These are phyloP conservation scores for Cercis canadensis DNA, from an alignment of 306 rosid species.

Conservation along the genomic window DNA sequence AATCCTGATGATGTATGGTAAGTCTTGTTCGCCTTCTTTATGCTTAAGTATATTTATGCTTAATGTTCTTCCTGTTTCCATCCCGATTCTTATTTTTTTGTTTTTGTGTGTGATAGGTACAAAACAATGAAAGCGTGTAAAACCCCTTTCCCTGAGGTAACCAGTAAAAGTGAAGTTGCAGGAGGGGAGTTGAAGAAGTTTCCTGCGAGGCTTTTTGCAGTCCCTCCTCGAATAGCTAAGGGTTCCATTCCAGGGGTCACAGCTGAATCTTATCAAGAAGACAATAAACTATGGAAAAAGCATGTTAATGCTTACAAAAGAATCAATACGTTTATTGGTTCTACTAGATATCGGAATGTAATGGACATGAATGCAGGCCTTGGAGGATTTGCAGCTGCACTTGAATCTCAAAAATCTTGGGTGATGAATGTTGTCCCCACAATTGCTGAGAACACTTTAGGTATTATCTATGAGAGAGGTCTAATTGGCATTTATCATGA, in stretches of 20 bases:
- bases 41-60: too few relatives aligned
- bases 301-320: slow-evolving; percentile 67
- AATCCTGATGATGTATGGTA: too few relatives aligned
- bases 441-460: slow-evolving; percentile 61
- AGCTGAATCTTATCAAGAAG: slow-evolving; percentile 55
- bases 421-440: slow-evolving; percentile 79
- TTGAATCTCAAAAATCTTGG: slow-evolving; percentile 61
- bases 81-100: background rate
- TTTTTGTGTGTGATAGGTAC: slow-evolving; percentile 52
- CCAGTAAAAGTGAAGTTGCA: slow-evolving; percentile 43
- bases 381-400: slow-evolving; percentile 80
- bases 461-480: slow-evolving; percentile 90
- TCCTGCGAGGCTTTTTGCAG: slow-evolving; percentile 64
- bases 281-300: slow-evolving; percentile 70
- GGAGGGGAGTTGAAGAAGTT: slow-evolving; percentile 60
- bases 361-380: slow-evolving; percentile 75
- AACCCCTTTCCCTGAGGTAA: slow-evolving; percentile 53
- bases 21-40: too few relatives aligned
- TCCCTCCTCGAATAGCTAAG: slow-evolving; percentile 69
- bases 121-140: slow-evolving; percentile 69
- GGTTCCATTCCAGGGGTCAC: slow-evolving; percentile 70
- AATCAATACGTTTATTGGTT: slow-evolving; percentile 58
- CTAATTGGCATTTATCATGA: slow-evolving; percentile 94
- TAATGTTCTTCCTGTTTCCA: too few relatives aligned
- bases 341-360: slow-evolving; percentile 79